Evolutionary conservation across 768 basidiomycete species (phyloP).

Genomic region (Trametes villosa): DNA sequence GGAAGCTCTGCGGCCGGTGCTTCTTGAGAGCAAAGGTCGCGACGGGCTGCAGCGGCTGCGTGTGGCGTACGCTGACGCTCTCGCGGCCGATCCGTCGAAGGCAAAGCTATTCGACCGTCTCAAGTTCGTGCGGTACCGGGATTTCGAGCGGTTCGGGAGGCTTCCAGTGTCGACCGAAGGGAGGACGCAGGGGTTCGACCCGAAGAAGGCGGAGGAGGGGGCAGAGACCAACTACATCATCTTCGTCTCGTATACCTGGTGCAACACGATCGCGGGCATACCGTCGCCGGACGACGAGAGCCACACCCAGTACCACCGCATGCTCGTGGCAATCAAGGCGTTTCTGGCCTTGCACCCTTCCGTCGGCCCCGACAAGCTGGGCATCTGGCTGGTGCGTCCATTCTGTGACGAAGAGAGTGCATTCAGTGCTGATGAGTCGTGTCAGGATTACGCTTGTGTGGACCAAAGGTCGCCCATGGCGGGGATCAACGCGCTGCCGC

Average conservation of each 20-base stretch:
- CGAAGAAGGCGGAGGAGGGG: background rate
- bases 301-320: background rate
- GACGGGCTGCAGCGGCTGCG: background rate
- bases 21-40: background rate
- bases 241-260: background rate
- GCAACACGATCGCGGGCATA: background rate
- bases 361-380: background rate
- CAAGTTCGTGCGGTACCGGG: background rate
- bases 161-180: background rate
- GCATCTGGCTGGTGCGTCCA: background rate
- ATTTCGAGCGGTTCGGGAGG: background rate
- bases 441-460: background rate
- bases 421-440: background rate
- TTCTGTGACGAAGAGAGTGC: too few species aligned
- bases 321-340: background rate
- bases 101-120: background rate
- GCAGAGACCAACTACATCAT: background rate
- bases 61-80: background rate
- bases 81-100: background rate
- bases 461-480: background rate
- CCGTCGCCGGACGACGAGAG: background rate
- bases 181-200: background rate
- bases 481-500: background rate
- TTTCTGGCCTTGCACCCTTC: background rate
- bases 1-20: background rate